Evolutionary conservation across 371 early-diverging fungal species (phyloP).

Genomic region (Ecytonucleospora hepatopenaei): DNA sequence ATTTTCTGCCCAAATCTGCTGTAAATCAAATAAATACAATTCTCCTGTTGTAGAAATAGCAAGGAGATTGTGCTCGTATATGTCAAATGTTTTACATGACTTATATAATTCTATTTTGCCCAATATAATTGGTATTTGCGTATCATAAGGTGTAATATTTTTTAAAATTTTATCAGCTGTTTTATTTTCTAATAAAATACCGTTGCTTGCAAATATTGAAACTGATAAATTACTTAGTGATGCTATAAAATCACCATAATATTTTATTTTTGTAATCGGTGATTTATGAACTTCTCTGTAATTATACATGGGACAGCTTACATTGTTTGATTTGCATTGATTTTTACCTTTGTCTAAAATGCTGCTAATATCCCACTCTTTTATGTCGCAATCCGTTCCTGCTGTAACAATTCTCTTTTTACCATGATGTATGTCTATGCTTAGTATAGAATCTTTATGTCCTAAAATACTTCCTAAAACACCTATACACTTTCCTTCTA

Average conservation of each 20-base stretch:
- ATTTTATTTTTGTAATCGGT: conserved; percentile 33
- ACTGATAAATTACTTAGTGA: conserved; percentile 19
- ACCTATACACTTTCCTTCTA: conserved; percentile 58
- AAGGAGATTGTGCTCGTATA: conserved; percentile 10
- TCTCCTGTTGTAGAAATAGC: conserved; percentile 8
- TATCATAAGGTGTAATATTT: not conserved
- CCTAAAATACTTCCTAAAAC: conserved; percentile 60
- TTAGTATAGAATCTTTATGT: conserved; percentile 61
- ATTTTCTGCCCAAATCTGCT: not conserved
- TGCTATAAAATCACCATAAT: conserved; percentile 42
- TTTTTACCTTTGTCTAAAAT: not conserved
- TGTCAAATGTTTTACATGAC: conserved; percentile 4
- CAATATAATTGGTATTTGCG: not conserved
- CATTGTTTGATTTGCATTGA: not conserved
- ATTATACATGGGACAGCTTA: conserved; percentile 19
- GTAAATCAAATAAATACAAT: conserved; percentile 16
- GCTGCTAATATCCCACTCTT: conserved; percentile 56
- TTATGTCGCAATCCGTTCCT: conserved; percentile 63
- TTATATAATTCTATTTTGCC: conserved; percentile 9
- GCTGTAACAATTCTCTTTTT: conserved; percentile 61
- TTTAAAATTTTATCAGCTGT: not conserved
- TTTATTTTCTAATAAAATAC: not conserved
- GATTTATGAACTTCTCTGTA: conserved; percentile 21
- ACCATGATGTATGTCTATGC: conserved; percentile 59
- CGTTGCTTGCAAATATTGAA: conserved; percentile 15